A percentile compares a stretch with the other conserved stretches of the same genome.
These are phyloP conservation scores for Cladosporium sp. DNA, from an alignment of 2,329 filamentous ascomycete genomes.

Conservation along the genomic window DNA sequence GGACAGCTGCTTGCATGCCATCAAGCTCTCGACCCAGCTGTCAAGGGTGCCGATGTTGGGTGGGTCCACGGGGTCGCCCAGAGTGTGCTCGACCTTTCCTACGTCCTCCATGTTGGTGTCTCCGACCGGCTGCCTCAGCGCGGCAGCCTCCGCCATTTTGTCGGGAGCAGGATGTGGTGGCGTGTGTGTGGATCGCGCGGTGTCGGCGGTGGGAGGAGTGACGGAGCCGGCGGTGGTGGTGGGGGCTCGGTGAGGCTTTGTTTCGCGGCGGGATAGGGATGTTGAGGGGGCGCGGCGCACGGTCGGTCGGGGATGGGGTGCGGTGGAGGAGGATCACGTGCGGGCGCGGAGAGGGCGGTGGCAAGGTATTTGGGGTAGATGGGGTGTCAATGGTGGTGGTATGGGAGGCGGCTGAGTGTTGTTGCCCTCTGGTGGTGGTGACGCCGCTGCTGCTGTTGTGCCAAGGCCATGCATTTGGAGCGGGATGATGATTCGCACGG, in stretches of 20 bases:
- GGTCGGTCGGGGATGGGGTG: neutral
- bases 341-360: slow-evolving; percentile 3
- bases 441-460: slow-evolving; percentile 1
- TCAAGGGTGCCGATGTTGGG: slow-evolving; percentile 90
- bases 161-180: slow-evolving; percentile 1
- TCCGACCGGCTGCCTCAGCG: slow-evolving; percentile 34
- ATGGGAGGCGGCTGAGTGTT: neutral
- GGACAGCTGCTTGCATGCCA: slow-evolving; percentile 96
- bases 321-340: slow-evolving; percentile 10
- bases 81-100: slow-evolving; percentile 75
- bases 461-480: slow-evolving; percentile 5
- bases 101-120: slow-evolving; percentile 99
- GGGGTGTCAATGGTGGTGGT: slow-evolving; percentile 8
- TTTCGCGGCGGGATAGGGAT: slow-evolving; percentile 10
- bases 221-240: slow-evolving; percentile 17
- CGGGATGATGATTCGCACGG: slow-evolving; percentile 12
- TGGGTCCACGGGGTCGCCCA: slow-evolving; percentile 74
- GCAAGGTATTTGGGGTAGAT: slow-evolving; percentile 4
- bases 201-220: slow-evolving; percentile 10
- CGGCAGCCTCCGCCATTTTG: slow-evolving; percentile 36
- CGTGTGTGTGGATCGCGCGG: neutral
- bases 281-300: slow-evolving; percentile 8
- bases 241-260: slow-evolving; percentile 20
- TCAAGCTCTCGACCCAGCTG: slow-evolving; percentile 97
- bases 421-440: neutral